phyloP scores from a whole-genome alignment of 2,329 filamentous ascomycete species.

The Alternaria infectoria region DNA sequence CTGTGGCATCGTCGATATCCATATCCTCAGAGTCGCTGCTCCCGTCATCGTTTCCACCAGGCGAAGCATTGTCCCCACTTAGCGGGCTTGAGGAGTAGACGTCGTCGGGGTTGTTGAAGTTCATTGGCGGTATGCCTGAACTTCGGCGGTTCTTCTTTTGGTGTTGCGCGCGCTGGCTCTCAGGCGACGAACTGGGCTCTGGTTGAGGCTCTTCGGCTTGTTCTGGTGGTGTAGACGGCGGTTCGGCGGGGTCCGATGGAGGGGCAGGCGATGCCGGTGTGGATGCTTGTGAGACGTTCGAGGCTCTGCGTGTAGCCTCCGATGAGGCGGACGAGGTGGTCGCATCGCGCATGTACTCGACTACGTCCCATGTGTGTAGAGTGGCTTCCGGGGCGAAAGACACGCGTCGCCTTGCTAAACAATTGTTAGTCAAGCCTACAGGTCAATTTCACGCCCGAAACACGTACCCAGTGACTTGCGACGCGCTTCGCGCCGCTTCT shows the following conservation, averaged over 20 bases:
- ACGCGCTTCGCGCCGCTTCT: conserved; percentile 80
- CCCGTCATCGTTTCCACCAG: conserved; percentile 54
- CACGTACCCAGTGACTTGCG: conserved; percentile 79
- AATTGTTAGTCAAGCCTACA: conserved; percentile 14
- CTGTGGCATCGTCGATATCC: conserved; percentile 73
- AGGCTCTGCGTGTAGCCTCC: conserved; percentile 76
- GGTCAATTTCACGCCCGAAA: background rate
- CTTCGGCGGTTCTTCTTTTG: conserved; percentile 66
- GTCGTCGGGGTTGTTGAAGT: conserved; percentile 68
- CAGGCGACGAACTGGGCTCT: conserved; percentile 64
- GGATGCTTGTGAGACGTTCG: conserved; percentile 58
- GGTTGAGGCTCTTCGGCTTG: conserved; percentile 66
- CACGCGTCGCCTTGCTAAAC: conserved; percentile 79
- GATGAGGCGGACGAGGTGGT: conserved; percentile 75
- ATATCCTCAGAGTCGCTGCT: conserved; percentile 62
- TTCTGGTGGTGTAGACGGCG: conserved; percentile 68
- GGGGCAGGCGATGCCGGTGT: conserved; percentile 38
- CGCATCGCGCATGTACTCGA: conserved; percentile 87
- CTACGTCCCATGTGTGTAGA: conserved; percentile 93
- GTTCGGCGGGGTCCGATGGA: conserved; percentile 59
- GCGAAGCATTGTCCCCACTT: conserved; percentile 62
- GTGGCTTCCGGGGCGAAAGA: conserved; percentile 98
- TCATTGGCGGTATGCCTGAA: conserved; percentile 69
- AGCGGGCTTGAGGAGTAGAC: conserved; percentile 80
- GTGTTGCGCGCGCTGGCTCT: conserved; percentile 68